Conservation (phyloP, 805 yeast genomes). For the Metschnikowia drakensbergensis region DNA sequence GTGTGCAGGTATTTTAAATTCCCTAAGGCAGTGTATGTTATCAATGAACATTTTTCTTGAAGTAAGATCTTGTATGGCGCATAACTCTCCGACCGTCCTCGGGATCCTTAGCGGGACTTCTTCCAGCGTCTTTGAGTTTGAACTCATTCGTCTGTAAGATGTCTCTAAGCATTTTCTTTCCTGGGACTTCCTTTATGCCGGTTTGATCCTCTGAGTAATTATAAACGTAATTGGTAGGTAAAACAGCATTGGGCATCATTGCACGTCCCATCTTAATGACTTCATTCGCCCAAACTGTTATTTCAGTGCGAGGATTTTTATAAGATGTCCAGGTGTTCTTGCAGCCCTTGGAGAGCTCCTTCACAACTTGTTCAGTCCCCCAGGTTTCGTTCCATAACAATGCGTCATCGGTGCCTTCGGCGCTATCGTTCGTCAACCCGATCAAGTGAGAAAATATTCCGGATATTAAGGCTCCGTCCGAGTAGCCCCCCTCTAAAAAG, state of each 20-base stretch:
- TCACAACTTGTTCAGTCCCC: conserved; percentile 60
- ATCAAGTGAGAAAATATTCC: conserved; percentile 77
- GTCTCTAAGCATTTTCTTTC: conserved; percentile 34
- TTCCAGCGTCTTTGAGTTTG: conserved; percentile 6
- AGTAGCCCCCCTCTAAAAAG: conserved; percentile 80
- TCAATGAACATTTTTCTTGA: conserved; percentile 22
- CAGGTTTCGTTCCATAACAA: conserved; percentile 57
- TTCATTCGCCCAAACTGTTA: conserved; percentile 61
- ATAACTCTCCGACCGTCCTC: conserved; percentile 27
- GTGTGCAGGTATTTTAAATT: conserved; percentile 6
- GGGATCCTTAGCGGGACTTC: conserved; percentile 25
- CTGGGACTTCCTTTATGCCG: neutral
- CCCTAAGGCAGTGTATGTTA: neutral
- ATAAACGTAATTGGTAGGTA: conserved; percentile 37
- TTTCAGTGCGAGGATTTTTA: conserved; percentile 48
- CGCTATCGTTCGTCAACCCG: conserved; percentile 54
- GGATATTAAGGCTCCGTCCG: conserved; percentile 74
- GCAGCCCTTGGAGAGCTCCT: conserved; percentile 66
- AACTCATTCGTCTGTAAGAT: conserved; percentile 17
- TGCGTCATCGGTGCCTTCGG: conserved; percentile 21
- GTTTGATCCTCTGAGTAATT: conserved; percentile 17
- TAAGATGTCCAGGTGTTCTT: conserved; percentile 60
- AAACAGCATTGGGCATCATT: conserved; percentile 52
- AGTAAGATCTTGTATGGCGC: conserved; percentile 39
- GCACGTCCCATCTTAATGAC: conserved; percentile 59